A percentile compares a stretch with the other conserved stretches of the same genome.
Evolutionary conservation across 768 basidiomycete genomes (phyloP).

Genomic region (Trametes sanguinea): DNA sequence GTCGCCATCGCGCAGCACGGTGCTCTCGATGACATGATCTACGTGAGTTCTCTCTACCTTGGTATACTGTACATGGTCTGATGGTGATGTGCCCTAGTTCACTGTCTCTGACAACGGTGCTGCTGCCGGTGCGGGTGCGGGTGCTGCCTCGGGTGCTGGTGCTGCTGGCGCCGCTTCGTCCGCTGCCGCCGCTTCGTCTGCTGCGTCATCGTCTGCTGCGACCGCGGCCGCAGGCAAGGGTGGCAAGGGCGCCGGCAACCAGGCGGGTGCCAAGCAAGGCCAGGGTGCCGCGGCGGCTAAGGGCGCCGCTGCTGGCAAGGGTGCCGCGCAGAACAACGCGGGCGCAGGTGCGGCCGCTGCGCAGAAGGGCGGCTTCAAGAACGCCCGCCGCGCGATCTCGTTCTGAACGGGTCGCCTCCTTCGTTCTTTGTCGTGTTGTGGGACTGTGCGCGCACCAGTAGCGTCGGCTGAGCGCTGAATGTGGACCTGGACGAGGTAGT

Average conservation of each 20-base stretch:
- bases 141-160: conserved; percentile 11
- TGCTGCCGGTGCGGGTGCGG: background rate
- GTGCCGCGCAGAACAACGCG: background rate
- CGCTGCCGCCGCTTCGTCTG: conserved; percentile 2
- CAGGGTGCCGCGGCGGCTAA: no score
- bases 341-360: background rate
- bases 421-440: background rate
- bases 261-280: background rate
- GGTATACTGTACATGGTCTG: background rate
- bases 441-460: no score
- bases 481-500: no score
- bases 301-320: conserved; percentile 6
- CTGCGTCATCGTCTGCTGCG: background rate
- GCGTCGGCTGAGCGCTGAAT: no score
- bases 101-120: conserved; percentile 25
- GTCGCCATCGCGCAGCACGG: conserved; percentile 47
- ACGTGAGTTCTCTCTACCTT: conserved; percentile 30
- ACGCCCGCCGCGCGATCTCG: background rate
- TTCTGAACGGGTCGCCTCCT: background rate
- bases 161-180: background rate
- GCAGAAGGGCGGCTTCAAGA: conserved; percentile 1
- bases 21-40: conserved; percentile 42
- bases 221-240: conserved; percentile 19
- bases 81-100: conserved; percentile 21
- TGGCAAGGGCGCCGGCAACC: conserved; percentile 13